phyloP scores from a whole-genome alignment of 139 green algal genomes.

The Diplosphaera chodatii region DNA sequence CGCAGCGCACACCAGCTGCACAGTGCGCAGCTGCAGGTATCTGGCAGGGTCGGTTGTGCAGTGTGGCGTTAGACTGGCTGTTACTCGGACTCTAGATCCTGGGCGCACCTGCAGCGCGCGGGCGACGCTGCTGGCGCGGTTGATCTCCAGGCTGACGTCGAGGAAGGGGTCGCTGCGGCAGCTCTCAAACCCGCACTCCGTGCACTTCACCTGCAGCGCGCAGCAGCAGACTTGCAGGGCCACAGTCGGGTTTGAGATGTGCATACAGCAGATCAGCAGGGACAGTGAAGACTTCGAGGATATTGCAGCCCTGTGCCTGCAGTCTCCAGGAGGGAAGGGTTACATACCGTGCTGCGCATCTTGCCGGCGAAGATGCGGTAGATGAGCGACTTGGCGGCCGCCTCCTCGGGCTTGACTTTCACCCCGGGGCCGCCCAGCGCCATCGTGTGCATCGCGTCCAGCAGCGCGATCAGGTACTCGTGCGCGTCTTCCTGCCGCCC shows the following conservation, averaged over 20 bases:
- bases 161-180: constrained; percentile 88
- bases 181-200: constrained; percentile 67
- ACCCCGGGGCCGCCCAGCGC: constrained; percentile 40
- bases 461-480: constrained; percentile 83
- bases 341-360: constrained; percentile 71
- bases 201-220: constrained; percentile 70
- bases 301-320: too few relatives aligned
- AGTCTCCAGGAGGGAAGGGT: too few relatives aligned
- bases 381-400: constrained; percentile 73
- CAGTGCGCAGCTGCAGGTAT: too few relatives aligned
- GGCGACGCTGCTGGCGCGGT: constrained; percentile 41
- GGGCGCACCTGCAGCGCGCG: too few relatives aligned
- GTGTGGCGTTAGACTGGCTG: too few relatives aligned
- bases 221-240: too few relatives aligned
- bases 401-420: constrained; percentile 56
- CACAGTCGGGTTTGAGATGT: too few relatives aligned
- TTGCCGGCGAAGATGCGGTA: constrained; percentile 84
- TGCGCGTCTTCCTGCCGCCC: constrained; percentile 87
- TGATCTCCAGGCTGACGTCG: constrained; percentile 87
- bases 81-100: too few relatives aligned
- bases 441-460: constrained; percentile 83
- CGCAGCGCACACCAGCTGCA: too few relatives aligned
- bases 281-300: too few relatives aligned
- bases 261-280: too few relatives aligned
- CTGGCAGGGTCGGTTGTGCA: too few relatives aligned